phyloP scores from a whole-genome alignment of 495 filamentous ascomycete genomes.

The Xylaria bambusicola region DNA sequence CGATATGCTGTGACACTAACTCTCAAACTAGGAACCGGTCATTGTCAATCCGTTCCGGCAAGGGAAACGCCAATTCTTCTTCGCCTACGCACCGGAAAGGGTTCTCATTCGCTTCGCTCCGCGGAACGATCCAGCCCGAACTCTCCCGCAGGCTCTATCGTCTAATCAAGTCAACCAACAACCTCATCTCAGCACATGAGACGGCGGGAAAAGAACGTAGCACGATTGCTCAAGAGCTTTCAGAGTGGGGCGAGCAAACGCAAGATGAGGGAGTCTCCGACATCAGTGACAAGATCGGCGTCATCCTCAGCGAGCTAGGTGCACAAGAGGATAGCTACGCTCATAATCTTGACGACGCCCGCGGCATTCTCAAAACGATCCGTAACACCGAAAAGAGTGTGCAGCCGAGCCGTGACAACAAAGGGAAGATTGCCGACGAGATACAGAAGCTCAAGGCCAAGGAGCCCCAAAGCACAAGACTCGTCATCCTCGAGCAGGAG shows the following conservation, averaged over 20 bases:
- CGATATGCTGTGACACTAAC: slow-evolving; percentile 17
- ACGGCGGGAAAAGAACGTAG: slow-evolving; percentile 77
- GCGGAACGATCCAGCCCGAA: slow-evolving; percentile 79
- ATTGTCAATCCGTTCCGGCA: slow-evolving; percentile 57
- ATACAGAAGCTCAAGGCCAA: slow-evolving; percentile 86
- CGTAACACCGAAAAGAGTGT: slow-evolving; percentile 90
- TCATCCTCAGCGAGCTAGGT: slow-evolving; percentile 85
- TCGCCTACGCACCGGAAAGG: slow-evolving; percentile 30
- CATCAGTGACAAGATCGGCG: slow-evolving; percentile 90
- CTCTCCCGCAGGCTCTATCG: slow-evolving; percentile 81
- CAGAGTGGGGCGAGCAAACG: slow-evolving; percentile 92
- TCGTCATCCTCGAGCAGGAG: slow-evolving; percentile 90
- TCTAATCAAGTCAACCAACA: slow-evolving; percentile 89
- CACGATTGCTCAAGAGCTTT: slow-evolving; percentile 84
- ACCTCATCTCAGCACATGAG: slow-evolving; percentile 80
- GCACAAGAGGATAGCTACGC: slow-evolving; percentile 90
- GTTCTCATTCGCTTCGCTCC: slow-evolving; percentile 81
- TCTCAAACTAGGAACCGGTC: slow-evolving; percentile 45
- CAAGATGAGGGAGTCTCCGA: slow-evolving; percentile 83
- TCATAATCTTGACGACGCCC: slow-evolving; percentile 79
- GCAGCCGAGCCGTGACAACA: slow-evolving; percentile 85
- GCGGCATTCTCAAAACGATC: slow-evolving; percentile 80
- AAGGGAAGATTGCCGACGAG: slow-evolving; percentile 83
- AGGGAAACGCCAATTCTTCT: slow-evolving; percentile 44
- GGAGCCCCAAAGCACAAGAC: slow-evolving; percentile 74